Evolutionary conservation across 495 filamentous ascomycete species (phyloP), one percentile per base, ranked within the genome.

Genomic region (Tuber microsphaerosporum): DNA sequence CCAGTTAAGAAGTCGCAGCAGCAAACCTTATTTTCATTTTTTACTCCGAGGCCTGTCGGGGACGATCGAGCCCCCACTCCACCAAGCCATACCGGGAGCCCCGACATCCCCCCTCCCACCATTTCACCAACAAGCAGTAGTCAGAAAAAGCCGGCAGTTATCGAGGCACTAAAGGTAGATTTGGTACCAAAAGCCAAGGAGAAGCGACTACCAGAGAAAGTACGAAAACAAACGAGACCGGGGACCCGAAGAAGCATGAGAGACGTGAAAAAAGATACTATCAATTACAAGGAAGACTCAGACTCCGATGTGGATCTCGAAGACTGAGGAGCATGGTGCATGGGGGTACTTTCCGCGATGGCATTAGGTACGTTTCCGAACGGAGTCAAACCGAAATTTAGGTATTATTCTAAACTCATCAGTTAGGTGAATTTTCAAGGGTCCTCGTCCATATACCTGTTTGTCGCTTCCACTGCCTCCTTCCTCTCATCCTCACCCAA

Each of bases 261-360:
- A 68, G 77, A 79, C 17, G 73, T 79, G 31, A 79, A 76, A 19
- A 79, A 77, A 46, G 77, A 72, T 46, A 79, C 73, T 70, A 74
- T 79, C 74, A 79, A 79, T 31, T 79, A 79, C 70, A 78, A 77
- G 45, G 77, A 79, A 71, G 77, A 79, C 69, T 79, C 77, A 48
- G 76, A 79, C 45, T 79, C 77, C 43, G 77, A 79, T 75, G 75
- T 79, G 31, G 77, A 79, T 71, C 77, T 79, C 17, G 77, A 79
- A 12, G 77, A 56, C 75, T 79, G 61, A 78, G 12, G 31, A 7
- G 14, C 26, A 17, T 34, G 31, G 14, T 19, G 26, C 26, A 65
- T 17, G 14, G 31, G 31, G 31, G 4, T 34, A 65, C 34, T 65
- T 10, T 14, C 14, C 14, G 4, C 26, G 56, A 31, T 1, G 5